phyloP scores from a whole-genome alignment of 2,329 filamentous ascomycete genomes.

The Penicillium sclerotiorum region DNA sequence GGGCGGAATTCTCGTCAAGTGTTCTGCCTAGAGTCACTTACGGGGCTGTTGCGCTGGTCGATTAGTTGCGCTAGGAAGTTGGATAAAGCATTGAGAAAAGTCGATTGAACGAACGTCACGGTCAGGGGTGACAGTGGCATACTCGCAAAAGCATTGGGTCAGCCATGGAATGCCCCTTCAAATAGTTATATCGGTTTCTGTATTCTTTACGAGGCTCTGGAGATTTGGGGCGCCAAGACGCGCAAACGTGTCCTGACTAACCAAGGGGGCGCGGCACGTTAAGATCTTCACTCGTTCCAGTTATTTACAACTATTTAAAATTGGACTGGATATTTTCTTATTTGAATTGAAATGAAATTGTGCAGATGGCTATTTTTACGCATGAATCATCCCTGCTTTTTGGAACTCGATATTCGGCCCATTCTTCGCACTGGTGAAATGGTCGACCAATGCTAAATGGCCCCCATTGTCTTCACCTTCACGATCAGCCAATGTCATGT shows the following conservation, averaged over 20 bases:
- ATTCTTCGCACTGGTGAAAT: slow-evolving; percentile 42
- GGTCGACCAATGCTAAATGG: slow-evolving; percentile 41
- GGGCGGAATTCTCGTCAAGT: background rate
- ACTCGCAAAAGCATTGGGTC: slow-evolving; percentile 2
- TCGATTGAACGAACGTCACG: slow-evolving; percentile 41
- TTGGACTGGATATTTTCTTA: background rate
- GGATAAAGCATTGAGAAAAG: slow-evolving; percentile 40
- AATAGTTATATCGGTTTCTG: too few species aligned
- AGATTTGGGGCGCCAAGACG: slow-evolving; percentile 11
- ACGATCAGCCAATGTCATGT: slow-evolving; percentile 39
- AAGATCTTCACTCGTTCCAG: too few species aligned
- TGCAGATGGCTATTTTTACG: too few species aligned
- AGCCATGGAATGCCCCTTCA: slow-evolving; percentile 20
- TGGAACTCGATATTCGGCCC: slow-evolving; percentile 39
- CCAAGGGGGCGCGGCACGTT: background rate
- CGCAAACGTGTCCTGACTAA: slow-evolving; percentile 28
- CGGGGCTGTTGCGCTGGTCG: slow-evolving; percentile 38
- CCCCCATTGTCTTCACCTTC: slow-evolving; percentile 38
- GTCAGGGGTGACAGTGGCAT: slow-evolving; percentile 36
- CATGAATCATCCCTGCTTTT: too few species aligned
- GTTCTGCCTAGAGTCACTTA: too few species aligned
- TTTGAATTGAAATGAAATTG: background rate
- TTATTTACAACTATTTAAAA: too few species aligned
- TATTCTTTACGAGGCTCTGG: background rate
- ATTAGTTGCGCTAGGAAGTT: slow-evolving; percentile 43